Percentiles rank a stretch among this genome's conserved stretches.
Evolutionary conservation across 2,329 filamentous ascomycete genomes (phyloP).

Genomic region (Orbilia oligospora): DNA sequence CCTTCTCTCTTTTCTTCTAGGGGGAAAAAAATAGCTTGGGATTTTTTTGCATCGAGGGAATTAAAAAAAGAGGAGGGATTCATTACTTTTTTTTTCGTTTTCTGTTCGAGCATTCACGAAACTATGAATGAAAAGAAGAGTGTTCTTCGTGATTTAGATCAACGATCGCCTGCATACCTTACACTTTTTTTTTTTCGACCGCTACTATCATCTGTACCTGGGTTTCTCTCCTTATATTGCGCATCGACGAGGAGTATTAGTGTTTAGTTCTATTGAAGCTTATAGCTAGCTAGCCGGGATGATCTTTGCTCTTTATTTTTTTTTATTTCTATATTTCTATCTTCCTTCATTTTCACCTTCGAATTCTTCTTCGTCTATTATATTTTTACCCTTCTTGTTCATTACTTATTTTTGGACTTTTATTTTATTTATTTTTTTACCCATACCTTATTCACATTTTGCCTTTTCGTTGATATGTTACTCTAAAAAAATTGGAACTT

Average conservation of each 20-base stretch:
- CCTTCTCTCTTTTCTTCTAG: conserved; percentile 4
- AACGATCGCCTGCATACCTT: conserved; percentile 43
- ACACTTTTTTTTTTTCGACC: conserved; percentile 19
- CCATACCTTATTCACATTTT: background rate
- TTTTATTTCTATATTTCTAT: background rate
- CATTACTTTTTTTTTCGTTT: conserved; percentile 25
- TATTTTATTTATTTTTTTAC: conserved; percentile 1
- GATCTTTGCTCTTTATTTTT: conserved; percentile 6
- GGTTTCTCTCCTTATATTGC: background rate
- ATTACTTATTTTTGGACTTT: conserved; percentile 17
- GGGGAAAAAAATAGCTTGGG: conserved; percentile 14
- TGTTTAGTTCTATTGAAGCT: conserved; percentile 20
- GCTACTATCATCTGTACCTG: conserved; percentile 2
- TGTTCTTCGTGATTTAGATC: conserved; percentile 44
- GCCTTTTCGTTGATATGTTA: background rate
- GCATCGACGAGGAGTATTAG: conserved; percentile 22
- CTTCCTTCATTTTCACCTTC: too few species aligned
- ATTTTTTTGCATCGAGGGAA: conserved; percentile 16
- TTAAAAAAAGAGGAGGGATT: background rate
- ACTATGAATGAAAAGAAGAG: conserved; percentile 34
- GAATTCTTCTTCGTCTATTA: too few species aligned
- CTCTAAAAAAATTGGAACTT: background rate
- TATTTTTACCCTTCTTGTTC: conserved; percentile 6
- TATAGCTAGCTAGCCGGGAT: conserved; percentile 33
- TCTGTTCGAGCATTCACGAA: conserved; percentile 18